A percentile compares a stretch with the other conserved stretches of the same genome.
These are phyloP conservation scores for Aspergillus flavus DNA, from an alignment of 2,329 filamentous ascomycete genomes.

Conservation along the genomic window DNA sequence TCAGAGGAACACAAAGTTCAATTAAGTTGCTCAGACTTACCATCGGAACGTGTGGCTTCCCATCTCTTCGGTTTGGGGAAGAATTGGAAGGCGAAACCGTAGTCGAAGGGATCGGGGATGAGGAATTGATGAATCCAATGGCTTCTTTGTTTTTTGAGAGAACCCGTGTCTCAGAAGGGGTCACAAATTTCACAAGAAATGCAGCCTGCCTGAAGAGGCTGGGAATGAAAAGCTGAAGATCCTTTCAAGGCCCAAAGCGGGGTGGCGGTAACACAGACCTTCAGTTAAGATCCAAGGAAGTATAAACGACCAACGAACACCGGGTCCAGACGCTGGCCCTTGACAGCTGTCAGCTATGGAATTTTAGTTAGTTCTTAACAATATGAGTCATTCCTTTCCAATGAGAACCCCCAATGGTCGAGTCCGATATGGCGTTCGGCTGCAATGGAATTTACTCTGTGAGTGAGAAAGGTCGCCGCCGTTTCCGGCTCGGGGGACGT, in stretches of 20 bases:
- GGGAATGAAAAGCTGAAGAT: slow-evolving; percentile 4
- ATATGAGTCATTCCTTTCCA: neutral
- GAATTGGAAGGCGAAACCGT: slow-evolving; percentile 2
- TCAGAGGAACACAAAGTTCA: slow-evolving; percentile 18
- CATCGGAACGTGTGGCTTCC: slow-evolving; percentile 42
- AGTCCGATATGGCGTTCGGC: too few species aligned
- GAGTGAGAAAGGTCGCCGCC: too few species aligned
- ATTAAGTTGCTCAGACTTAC: slow-evolving; percentile 28
- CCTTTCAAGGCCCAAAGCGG: slow-evolving; percentile 5
- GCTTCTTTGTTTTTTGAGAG: neutral
- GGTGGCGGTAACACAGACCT: slow-evolving; percentile 12
- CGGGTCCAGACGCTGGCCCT: neutral
- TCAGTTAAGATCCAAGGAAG: neutral
- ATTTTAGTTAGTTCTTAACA: neutral
- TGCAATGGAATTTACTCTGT: too few species aligned
- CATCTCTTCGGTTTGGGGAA: slow-evolving; percentile 25
- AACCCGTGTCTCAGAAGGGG: neutral
- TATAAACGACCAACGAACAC: neutral
- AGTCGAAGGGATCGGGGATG: neutral
- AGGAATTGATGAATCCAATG: neutral
- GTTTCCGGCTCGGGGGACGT: too few species aligned
- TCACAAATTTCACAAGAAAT: neutral
- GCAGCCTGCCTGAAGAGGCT: slow-evolving; percentile 3
- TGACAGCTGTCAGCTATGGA: neutral
- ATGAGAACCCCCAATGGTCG: neutral